Evolutionary conservation across 805 yeast genomes (phyloP), one percentile per base, ranked within the genome.

Genomic region (Candida coquimbonensis): DNA sequence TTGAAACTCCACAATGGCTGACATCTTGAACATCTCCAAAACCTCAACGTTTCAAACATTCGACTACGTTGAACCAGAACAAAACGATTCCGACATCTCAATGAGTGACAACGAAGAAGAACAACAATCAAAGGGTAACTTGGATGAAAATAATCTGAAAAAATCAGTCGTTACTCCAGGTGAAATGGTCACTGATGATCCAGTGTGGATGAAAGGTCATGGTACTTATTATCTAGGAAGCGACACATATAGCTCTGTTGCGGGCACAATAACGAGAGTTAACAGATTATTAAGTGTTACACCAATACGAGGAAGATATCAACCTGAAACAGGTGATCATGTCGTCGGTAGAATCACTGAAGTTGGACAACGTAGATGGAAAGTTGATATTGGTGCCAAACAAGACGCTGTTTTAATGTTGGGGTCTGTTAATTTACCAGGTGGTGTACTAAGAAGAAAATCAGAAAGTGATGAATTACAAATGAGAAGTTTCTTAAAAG

Each of bases 181-280:
- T 9, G 97, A 93, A 62, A 68, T 90, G 42, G 86, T 93, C n/a
- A 93, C 98, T 0, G 93, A 87, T 54, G 98, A 93, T 59, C 87
- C 96, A 7, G 75, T 83, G 3, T 93, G 98, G 97, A 93, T 93
- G 99, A 78, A 95, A 60, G 99, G 99, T 29, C 99, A 91, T 60
- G 99, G 99, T 7, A 93, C 98, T 0, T 93, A 88, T 62, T 78
- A 82, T 53, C 67, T 84, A 36, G 80, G 79, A 32, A 83, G 83
- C 53, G 70, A 75, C 54, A 88, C 96, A 0, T 88, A 78, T 62
- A 83, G 96, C 3, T 83, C 97, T 0, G 96, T 91, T 7, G 96
- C 96, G 0, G 99, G 99, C 5, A 80, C 81, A 11, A 82, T 93
- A 5, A 77, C 86, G 1, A 74, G 91, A 51, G 96, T 90, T 44